Evolutionary conservation across 169 alveolate species (phyloP).

Genomic region (Eimeria sp.): DNA sequence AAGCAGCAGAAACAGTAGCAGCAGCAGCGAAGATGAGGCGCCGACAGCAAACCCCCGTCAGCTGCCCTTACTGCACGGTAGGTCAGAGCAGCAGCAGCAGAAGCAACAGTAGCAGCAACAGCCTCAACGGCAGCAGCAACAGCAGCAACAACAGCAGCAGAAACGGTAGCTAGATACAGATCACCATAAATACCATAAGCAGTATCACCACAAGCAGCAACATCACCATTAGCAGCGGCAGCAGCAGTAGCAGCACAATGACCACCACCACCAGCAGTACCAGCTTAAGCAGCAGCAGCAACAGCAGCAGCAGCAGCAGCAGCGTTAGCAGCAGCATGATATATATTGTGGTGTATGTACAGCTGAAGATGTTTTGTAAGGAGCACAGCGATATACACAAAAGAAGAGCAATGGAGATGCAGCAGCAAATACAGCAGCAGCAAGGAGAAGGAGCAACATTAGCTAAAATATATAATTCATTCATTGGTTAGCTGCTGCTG

Average conservation of each 20-base stretch:
- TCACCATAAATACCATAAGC: too few relatives aligned
- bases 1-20: neutral
- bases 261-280: neutral
- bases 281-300: conserved; percentile 54
- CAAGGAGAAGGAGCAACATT: conserved; percentile 2
- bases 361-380: conserved; percentile 65
- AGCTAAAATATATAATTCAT: conserved; percentile 10
- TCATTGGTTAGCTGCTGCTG: conserved; percentile 26
- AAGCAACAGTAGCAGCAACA: neutral
- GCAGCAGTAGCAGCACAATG: neutral
- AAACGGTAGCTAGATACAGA: neutral
- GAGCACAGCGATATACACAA: conserved; percentile 43
- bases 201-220: neutral
- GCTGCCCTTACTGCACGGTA: conserved; percentile 62
- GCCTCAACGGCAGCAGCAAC: neutral
- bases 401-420: conserved; percentile 30
- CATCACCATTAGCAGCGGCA: neutral
- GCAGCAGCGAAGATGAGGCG: conserved; percentile 56
- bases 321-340: neutral
- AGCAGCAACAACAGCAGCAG: neutral
- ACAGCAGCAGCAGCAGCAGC: conserved; percentile 45
- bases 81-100: conserved; percentile 27
- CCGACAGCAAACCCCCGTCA: conserved; percentile 18
- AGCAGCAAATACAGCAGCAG: conserved; percentile 68
- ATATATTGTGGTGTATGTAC: conserved; percentile 1